Percentiles rank a stretch among this genome's conserved stretches.
Evolutionary conservation across 75 land plant genomes (phyloP).

Genomic region (Azolla pinnata): DNA sequence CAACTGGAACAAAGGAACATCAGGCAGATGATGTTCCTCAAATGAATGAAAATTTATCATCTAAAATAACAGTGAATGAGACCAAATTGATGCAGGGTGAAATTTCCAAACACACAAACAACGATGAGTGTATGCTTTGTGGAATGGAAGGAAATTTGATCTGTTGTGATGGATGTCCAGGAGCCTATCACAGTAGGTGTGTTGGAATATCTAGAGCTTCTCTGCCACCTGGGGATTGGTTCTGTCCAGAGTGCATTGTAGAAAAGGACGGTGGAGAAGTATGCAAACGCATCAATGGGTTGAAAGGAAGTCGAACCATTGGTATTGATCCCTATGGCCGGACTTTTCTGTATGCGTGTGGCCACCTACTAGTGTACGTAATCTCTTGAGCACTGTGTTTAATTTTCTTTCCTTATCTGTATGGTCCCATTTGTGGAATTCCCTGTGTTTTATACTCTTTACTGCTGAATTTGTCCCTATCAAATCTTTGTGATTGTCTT

Average conservation of each 20-base stretch:
- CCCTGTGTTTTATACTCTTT: too few species aligned
- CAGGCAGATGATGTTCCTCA: conserved; percentile 19
- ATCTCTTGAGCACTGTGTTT: not conserved
- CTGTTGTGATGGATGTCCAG: conserved; percentile 98
- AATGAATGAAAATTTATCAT: conserved; percentile 17
- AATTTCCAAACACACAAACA: conserved; percentile 33
- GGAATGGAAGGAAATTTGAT: conserved; percentile 90
- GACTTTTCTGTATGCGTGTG: conserved; percentile 43
- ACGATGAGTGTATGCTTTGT: conserved; percentile 88
- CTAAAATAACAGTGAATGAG: not conserved
- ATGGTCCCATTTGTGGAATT: too few species aligned
- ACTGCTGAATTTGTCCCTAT: too few species aligned
- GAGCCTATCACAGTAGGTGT: conserved; percentile 90
- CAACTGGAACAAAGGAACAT: conserved; percentile 9
- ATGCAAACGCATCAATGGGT: conserved; percentile 25
- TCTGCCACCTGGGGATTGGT: conserved; percentile 93
- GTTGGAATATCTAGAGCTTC: conserved; percentile 60
- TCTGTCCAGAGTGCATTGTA: conserved; percentile 74
- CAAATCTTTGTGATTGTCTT: too few species aligned
- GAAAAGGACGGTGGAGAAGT: conserved; percentile 26
- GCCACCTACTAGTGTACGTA: conserved; percentile 78
- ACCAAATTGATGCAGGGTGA: conserved; percentile 1
- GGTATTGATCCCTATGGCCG: conserved; percentile 74
- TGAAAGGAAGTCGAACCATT: conserved; percentile 53
- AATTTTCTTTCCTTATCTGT: not conserved